Percentiles rank a stretch among this genome's conserved stretches.
Conservation (phyloP, 768 basidiomycete species). For the Chalciporus piperatus region DNA sequence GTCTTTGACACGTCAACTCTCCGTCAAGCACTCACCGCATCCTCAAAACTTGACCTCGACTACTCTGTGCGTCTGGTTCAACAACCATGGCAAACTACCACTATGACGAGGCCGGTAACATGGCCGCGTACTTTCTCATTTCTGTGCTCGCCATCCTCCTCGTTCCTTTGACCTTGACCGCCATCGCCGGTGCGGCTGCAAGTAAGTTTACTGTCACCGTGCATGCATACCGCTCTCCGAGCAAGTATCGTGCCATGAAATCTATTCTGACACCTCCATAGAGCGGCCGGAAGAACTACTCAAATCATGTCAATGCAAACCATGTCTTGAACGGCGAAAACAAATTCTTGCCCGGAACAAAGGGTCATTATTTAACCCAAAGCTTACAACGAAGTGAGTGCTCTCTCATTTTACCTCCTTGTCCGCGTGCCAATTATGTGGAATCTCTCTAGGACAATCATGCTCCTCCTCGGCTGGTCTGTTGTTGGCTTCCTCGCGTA, state of each 20-base stretch:
- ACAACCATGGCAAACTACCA: constrained; percentile 71
- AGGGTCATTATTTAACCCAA: constrained; percentile 48
- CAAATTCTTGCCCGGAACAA: constrained; percentile 40
- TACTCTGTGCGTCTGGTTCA: constrained; percentile 5
- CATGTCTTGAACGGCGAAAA: constrained; percentile 56
- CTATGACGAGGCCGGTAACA: constrained; percentile 82
- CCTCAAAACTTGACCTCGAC: neutral
- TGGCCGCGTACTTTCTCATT: constrained; percentile 89
- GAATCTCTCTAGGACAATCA: constrained; percentile 44
- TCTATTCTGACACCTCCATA: constrained; percentile 19
- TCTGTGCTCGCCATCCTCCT: constrained; percentile 85
- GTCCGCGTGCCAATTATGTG: neutral
- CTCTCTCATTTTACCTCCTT: neutral
- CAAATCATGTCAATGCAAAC: constrained; percentile 58
- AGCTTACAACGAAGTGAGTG: constrained; percentile 50
- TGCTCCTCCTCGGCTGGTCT: constrained; percentile 73
- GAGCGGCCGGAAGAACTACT: constrained; percentile 31
- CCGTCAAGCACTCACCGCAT: neutral
- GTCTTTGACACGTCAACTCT: neutral
- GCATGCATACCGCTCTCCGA: neutral
- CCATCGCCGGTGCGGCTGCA: constrained; percentile 36
- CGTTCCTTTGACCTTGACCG: constrained; percentile 67
- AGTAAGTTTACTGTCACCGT: constrained; percentile 38
- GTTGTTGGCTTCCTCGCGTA: constrained; percentile 66
- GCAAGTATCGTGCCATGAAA: neutral